Conservation (phyloP, 768 basidiomycete species). For the Bullera alba region DNA sequence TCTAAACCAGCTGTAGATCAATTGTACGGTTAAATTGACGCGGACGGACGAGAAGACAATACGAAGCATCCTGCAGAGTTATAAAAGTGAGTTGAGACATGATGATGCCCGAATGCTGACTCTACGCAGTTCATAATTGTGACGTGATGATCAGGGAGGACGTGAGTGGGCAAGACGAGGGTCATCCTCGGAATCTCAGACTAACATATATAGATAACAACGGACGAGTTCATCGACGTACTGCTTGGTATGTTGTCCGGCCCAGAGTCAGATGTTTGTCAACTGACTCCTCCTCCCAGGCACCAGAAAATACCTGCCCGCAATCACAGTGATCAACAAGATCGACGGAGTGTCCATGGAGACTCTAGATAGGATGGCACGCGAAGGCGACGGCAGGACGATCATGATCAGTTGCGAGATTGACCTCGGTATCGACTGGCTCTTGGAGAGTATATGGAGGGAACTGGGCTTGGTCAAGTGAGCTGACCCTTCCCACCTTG, state of each 20-base stretch:
- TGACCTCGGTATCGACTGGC: conserved; percentile 62
- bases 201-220: conserved; percentile 61
- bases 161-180: conserved; percentile 52
- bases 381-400: conserved; percentile 60
- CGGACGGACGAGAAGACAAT: conserved; percentile 93
- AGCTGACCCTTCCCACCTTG: not conserved
- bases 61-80: conserved; percentile 80
- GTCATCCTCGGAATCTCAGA: conserved; percentile 2
- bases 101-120: not conserved
- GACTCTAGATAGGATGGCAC: conserved; percentile 37
- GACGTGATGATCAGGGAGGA: conserved; percentile 99
- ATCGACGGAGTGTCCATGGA: conserved; percentile 59
- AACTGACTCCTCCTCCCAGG: conserved; percentile 49
- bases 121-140: conserved; percentile 52
- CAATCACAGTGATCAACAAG: conserved; percentile 93
- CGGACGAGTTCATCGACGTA: conserved; percentile 97
- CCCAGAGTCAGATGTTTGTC: not conserved
- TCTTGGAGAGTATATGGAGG: conserved; percentile 50
- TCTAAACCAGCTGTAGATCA: conserved; percentile 53
- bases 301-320: conserved; percentile 89
- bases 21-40: conserved; percentile 85
- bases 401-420: conserved; percentile 97
- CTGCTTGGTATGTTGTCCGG: conserved; percentile 60
- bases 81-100: conserved; percentile 56
- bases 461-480: conserved; percentile 42